phyloP scores from a whole-genome alignment of 2,329 filamentous ascomycete genomes.

The Venturia effusa region DNA sequence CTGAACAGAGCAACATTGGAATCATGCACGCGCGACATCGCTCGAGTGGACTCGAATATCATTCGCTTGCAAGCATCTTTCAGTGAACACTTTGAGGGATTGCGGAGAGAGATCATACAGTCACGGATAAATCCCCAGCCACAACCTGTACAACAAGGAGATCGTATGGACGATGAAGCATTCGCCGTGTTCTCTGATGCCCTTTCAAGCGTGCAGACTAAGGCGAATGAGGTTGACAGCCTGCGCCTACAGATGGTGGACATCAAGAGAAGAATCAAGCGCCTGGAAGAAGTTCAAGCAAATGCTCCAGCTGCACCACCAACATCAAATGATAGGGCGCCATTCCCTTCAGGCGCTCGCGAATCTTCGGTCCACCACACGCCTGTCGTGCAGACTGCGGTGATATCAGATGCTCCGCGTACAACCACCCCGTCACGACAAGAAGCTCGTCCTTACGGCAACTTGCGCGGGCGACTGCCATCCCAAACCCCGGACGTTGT shows the following conservation, averaged over 20 bases:
- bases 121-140: background rate
- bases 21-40: conserved; percentile 21
- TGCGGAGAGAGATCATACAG: conserved; percentile 14
- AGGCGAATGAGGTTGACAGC: conserved; percentile 35
- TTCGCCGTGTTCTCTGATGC: conserved; percentile 35
- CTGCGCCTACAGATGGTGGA: conserved; percentile 37
- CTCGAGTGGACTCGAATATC: background rate
- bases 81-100: conserved; percentile 17
- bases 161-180: conserved; percentile 22
- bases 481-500: background rate
- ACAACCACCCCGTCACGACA: background rate
- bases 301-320: background rate
- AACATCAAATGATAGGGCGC: background rate
- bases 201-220: conserved; percentile 28
- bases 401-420: background rate
- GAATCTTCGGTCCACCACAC: background rate
- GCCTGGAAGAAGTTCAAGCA: conserved; percentile 22
- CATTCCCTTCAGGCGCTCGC: conserved; percentile 2
- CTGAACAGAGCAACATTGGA: conserved; percentile 30
- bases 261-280: conserved; percentile 34
- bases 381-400: background rate
- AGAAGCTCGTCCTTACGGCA: background rate
- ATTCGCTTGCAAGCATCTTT: conserved; percentile 20
- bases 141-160: background rate
- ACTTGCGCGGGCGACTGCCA: background rate